These are phyloP conservation scores for Fusarium lateritium DNA, from an alignment of 2,329 filamentous ascomycete species.

Conservation along the genomic window DNA sequence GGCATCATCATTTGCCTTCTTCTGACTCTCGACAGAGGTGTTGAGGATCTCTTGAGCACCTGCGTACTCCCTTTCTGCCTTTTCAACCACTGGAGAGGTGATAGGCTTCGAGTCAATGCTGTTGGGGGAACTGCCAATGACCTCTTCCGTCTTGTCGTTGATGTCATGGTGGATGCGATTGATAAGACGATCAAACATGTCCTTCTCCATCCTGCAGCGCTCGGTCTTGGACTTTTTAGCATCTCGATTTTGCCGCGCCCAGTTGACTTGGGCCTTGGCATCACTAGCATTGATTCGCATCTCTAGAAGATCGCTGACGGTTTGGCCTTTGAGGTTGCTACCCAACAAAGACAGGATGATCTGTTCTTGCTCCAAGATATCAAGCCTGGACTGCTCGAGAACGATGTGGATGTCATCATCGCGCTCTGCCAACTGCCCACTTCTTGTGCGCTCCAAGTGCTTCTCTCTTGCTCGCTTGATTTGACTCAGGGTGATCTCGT, in stretches of 20 bases:
- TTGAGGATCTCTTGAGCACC: neutral
- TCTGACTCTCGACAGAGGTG: fast-evolving
- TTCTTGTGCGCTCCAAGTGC: neutral
- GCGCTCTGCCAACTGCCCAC: neutral
- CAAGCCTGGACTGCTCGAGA: neutral
- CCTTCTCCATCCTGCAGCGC: slow-evolving; percentile 8
- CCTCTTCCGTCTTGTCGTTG: neutral
- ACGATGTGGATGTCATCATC: slow-evolving; percentile 1
- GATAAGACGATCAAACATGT: slow-evolving; percentile 13
- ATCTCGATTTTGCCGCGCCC: slow-evolving; percentile 1
- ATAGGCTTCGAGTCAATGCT: neutral
- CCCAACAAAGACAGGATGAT: neutral
- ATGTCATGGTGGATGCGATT: neutral
- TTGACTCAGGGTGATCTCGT: slow-evolving; percentile 1
- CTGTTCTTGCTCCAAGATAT: neutral
- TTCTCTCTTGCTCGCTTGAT: slow-evolving; percentile 4
- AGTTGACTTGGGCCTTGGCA: neutral
- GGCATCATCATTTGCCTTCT: neutral
- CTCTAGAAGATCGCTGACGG: neutral
- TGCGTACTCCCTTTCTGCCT: neutral
- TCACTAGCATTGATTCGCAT: neutral
- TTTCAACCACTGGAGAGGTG: neutral
- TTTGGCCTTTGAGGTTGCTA: neutral
- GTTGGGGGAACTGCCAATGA: no score
- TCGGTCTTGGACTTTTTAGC: slow-evolving; percentile 1